A percentile compares a stretch with the other conserved stretches of the same genome.
Evolutionary conservation across 192 early-diverging fungal genomes (phyloP).

Genomic region (Coemansia sp.): DNA sequence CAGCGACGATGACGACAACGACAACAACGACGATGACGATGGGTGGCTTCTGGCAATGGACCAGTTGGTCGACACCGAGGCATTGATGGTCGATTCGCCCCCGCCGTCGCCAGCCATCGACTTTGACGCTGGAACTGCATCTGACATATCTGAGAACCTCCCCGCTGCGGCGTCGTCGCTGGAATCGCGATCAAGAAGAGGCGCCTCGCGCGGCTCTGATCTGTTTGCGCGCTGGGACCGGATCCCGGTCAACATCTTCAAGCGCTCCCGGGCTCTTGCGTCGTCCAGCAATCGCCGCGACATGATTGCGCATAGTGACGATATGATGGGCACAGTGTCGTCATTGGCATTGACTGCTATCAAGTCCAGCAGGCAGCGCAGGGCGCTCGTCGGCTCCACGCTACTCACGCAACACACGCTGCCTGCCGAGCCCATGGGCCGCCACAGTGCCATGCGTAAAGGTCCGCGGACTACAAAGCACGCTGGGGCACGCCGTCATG

Average conservation of each 20-base stretch:
- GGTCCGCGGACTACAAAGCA: background rate
- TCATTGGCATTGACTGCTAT: constrained; percentile 50
- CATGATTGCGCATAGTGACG: constrained; percentile 14
- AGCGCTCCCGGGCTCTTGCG: constrained; percentile 48
- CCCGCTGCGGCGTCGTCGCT: background rate
- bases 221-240: constrained; percentile 51
- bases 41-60: constrained; percentile 48
- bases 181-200: background rate
- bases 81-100: constrained; percentile 45
- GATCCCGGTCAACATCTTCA: constrained; percentile 54
- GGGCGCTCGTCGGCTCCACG: constrained; percentile 44
- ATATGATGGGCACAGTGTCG: constrained; percentile 27
- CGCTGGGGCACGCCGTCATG: constrained; percentile 4
- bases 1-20: constrained; percentile 12
- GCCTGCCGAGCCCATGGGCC: constrained; percentile 29
- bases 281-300: constrained; percentile 21
- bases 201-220: constrained; percentile 11
- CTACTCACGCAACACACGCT: constrained; percentile 51
- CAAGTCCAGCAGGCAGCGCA: constrained; percentile 48
- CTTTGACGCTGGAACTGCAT: background rate
- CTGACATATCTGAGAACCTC: constrained; percentile 16
- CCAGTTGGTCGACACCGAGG: constrained; percentile 52
- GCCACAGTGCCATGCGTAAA: constrained; percentile 1
- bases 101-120: constrained; percentile 38
- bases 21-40: constrained; percentile 14